Base-by-base conservation (phyloP, 2,329 filamentous ascomycete genomes). In the Cladosporium sp. region DNA sequence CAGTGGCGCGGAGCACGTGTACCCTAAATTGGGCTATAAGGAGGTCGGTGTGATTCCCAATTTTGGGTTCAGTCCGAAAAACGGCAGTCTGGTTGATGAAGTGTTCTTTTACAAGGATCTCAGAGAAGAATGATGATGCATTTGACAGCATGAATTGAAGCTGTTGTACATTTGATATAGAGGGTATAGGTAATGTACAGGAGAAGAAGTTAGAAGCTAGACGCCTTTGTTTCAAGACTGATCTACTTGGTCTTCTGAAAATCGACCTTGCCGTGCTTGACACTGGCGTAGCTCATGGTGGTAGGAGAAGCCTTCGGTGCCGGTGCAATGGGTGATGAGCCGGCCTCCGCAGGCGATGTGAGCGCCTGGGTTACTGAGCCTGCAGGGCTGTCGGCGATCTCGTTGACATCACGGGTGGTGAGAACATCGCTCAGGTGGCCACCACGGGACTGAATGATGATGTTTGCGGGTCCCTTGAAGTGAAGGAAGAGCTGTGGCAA, bases 391-490 rank as follows among this genome's bases (percentile, higher is more conserved):
- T 91, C 86, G 1, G 92, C 92, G 54, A 96, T 88, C 71, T 97
- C 93, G 59, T 95, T 91, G 50, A 97, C 81, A 58, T 99, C 85
- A 43, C 84, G 80, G 22, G 79, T 76, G 4, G 85, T 88, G 57
- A 99, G 74, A 2, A 88, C 80, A 57, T 99, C 92, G 47, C 82
- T 83, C 38, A 95, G 73, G 13, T 86, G 79, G 18, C 88, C 82
- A 12, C 85, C 90, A n/a, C 92, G 83, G 47, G 89, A 95, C 56
- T 95, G 95, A 62, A 99, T 75, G 39, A 97, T 77, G 43, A 99
- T 80, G 2, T 88, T 96, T 5, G 81, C 82, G 2, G 93, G 93
- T 0, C 93, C 93, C 51, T 85, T 80, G 66, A 99, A 96, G 64
- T 88, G 87, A 24, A 99, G 74, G 70, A 97, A 97, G 20, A 97